A percentile compares a stretch with the other conserved stretches of the same genome.
phyloP scores from a whole-genome alignment of 352 stramenopile genomes.

The Pythium rishiriense region DNA sequence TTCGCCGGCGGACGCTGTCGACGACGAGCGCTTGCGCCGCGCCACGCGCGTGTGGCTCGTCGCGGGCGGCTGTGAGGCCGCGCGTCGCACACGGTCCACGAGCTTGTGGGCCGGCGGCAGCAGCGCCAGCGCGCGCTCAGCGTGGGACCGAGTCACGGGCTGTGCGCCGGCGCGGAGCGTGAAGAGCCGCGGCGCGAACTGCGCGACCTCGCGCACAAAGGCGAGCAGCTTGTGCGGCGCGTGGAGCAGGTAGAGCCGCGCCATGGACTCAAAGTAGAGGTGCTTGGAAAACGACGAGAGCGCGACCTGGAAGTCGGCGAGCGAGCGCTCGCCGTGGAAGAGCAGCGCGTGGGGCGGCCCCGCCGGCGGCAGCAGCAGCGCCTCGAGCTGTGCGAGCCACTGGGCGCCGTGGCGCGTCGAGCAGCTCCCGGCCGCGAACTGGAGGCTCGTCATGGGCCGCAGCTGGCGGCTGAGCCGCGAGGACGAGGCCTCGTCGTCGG shows the following conservation, averaged over 20 bases:
- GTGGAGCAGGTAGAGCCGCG: constrained; percentile 76
- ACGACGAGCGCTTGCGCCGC: neutral
- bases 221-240: constrained; percentile 49
- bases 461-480: constrained; percentile 76
- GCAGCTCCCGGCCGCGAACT: constrained; percentile 67
- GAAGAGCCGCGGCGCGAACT: constrained; percentile 68
- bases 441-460: constrained; percentile 76
- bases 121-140: constrained; percentile 65
- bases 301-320: constrained; percentile 68
- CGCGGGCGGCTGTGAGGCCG: neutral
- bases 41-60: neutral
- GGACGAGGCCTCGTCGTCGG: constrained; percentile 27
- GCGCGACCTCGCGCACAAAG: constrained; percentile 62
- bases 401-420: constrained; percentile 53
- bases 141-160: constrained; percentile 47
- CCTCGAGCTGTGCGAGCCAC: constrained; percentile 76
- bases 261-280: constrained; percentile 88
- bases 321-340: constrained; percentile 80
- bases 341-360: constrained; percentile 59
- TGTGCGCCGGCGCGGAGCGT: constrained; percentile 35
- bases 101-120: constrained; percentile 59
- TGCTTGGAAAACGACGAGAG: constrained; percentile 82
- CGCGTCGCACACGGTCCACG: constrained; percentile 32
- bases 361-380: constrained; percentile 41
- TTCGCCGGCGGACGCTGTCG: neutral